Conservation (phyloP, 2,329 filamentous ascomycete genomes). For the Fusarium xyrophilum region DNA sequence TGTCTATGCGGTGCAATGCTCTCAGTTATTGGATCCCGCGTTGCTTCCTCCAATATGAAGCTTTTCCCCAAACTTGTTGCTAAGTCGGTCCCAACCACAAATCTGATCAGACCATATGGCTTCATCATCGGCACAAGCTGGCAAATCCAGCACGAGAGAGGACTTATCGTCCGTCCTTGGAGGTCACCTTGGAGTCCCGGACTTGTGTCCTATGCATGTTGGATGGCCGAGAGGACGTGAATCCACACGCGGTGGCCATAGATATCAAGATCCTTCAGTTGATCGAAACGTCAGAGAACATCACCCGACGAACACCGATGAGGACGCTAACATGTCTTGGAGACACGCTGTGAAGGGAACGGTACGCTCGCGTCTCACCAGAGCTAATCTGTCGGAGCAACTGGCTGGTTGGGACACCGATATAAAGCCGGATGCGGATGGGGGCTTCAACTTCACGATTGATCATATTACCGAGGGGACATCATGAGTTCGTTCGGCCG, state of each 20-base stretch:
- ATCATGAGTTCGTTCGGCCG: not conserved
- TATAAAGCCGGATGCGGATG: not conserved
- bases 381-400: not conserved
- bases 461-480: not conserved
- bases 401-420: not conserved
- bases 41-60: not conserved
- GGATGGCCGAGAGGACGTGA: not conserved
- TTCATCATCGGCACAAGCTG: not conserved
- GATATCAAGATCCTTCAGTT: not conserved
- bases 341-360: not conserved
- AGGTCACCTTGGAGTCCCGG: not conserved
- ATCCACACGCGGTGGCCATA: not conserved
- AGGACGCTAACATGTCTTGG: not conserved
- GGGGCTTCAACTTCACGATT: not conserved
- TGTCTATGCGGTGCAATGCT: too few relatives aligned
- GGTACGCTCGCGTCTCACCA: not conserved
- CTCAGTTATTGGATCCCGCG: not conserved
- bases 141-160: not conserved
- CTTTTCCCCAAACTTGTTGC: accelerated
- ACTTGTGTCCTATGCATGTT: not conserved
- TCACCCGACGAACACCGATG: accelerated
- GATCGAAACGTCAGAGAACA: not conserved
- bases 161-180: not conserved
- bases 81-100: accelerated
- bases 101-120: not conserved